Conservation (phyloP, 495 filamentous ascomycete genomes). For the Aspergillus incahuasiensis region DNA sequence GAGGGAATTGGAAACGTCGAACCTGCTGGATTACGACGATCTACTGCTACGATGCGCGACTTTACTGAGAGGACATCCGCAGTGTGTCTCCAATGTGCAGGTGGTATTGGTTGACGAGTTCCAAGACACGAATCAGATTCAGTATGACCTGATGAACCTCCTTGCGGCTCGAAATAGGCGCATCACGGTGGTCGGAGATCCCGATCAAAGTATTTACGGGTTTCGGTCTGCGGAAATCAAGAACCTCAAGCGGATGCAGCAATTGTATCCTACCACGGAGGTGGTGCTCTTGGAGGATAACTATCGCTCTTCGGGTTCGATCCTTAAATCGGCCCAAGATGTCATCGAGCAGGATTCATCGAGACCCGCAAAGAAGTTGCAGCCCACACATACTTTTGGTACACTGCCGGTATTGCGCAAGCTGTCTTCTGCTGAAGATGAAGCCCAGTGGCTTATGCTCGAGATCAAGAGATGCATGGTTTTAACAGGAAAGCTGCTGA, state of each 20-base stretch:
- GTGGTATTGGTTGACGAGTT: constrained; percentile 96
- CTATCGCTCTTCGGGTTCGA: constrained; percentile 90
- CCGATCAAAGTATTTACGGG: constrained; percentile 97
- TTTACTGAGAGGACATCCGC: constrained; percentile 68
- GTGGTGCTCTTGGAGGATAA: constrained; percentile 91
- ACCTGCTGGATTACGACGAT: constrained; percentile 94
- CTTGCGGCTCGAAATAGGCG: constrained; percentile 67
- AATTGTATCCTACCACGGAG: constrained; percentile 69
- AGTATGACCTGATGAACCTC: constrained; percentile 92
- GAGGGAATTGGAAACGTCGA: constrained; percentile 63
- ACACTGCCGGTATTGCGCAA: constrained; percentile 79
- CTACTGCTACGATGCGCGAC: constrained; percentile 80
- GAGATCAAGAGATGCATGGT: constrained; percentile 72
- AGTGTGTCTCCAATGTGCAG: constrained; percentile 89
- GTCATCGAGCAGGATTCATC: constrained; percentile 90
- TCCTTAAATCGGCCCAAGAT: constrained; percentile 72
- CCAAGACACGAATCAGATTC: constrained; percentile 93
- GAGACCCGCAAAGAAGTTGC: constrained; percentile 71
- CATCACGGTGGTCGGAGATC: constrained; percentile 95
- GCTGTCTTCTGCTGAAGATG: constrained; percentile 63
- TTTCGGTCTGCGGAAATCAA: constrained; percentile 95
- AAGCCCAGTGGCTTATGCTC: constrained; percentile 83
- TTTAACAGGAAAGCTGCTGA: constrained; percentile 68
- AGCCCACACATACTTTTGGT: constrained; percentile 76
- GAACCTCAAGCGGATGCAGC: constrained; percentile 76